Base-by-base conservation (phyloP, 352 stramenopile species). In the Pythium pyrilobum region DNA sequence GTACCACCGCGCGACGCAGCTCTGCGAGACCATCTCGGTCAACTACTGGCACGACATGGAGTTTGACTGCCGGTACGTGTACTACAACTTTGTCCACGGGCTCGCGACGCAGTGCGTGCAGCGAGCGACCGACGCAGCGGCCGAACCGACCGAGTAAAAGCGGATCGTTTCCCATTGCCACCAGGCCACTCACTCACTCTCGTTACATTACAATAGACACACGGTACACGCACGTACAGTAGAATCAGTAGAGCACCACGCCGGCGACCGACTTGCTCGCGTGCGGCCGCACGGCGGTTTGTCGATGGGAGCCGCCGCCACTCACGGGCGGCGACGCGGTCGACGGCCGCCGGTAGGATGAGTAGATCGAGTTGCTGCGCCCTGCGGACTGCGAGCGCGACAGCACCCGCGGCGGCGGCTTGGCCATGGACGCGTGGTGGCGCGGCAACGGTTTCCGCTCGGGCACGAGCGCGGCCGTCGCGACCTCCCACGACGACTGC, bases 41-140 rank as follows among this genome's bases (percentile, higher is more conserved):
- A 94, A 94, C 48, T 94, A 94, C 63, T 94, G 83, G 83, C 83
- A 94, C 45, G 83, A 94, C 65, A 94, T 94, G 83, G 72, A 89
- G 41, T 94, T 94, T 36, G 81, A 94, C 62, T 89, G 74, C 60
- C 79, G 77, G 34, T 94, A 89, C 54, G 79, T 90, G 15, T 94
- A 94, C 68, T 94, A 85, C 62, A 94, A 86, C 52, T 88, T 90
- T 51, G 77, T 85, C 21, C 77, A 87, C 28, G 68, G 74, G 23
- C 46, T 93, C 16, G 72, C 71, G 8, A 58, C n/a, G 21, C 7
- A 38, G 5, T 9, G 8, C 32, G 29, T 16, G 32, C 10, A 31
- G 23, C 20, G 38, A 31, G 11, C 18, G 11, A 27, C 9, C n/a
- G 18, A 27, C 37, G n/a, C 37, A n/a, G n/a, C n/a, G n/a, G n/a